A percentile compares a stretch with the other conserved stretches of the same genome.
Conservation (phyloP, 1,284 basidiomycete species). For the Afroboletus lepidellus region DNA sequence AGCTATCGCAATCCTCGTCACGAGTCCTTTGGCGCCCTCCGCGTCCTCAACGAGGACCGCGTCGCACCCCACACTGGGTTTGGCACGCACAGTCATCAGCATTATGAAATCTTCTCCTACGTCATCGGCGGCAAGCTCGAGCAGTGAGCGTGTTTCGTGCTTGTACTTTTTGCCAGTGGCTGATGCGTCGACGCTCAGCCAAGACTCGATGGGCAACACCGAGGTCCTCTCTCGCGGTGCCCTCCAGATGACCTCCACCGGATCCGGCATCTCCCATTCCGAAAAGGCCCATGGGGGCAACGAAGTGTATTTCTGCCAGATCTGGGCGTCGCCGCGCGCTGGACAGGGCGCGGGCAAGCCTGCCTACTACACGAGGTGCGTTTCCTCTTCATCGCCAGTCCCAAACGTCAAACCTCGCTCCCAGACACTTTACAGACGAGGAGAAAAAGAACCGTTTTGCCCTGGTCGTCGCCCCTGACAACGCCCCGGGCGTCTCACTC, state of each 20-base stretch:
- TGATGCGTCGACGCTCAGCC: slow-evolving; percentile 38
- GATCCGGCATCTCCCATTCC: slow-evolving; percentile 85
- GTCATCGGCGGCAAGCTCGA: slow-evolving; percentile 75
- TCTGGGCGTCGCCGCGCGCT: slow-evolving; percentile 74
- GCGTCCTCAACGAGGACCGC: slow-evolving; percentile 89
- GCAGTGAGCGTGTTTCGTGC: slow-evolving; percentile 50
- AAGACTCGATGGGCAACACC: slow-evolving; percentile 87
- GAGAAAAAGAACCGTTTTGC: slow-evolving; percentile 74
- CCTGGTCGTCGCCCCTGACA: slow-evolving; percentile 70
- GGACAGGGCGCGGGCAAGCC: slow-evolving; percentile 54
- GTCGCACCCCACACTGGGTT: slow-evolving; percentile 80
- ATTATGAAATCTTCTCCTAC: slow-evolving; percentile 93
- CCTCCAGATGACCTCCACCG: slow-evolving; percentile 88
- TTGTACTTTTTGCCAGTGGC: neutral
- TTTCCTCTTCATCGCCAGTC: neutral
- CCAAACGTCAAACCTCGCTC: neutral
- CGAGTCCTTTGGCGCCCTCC: slow-evolving; percentile 59
- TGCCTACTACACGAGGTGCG: slow-evolving; percentile 75
- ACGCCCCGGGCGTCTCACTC: slow-evolving; percentile 50
- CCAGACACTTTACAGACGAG: slow-evolving; percentile 75
- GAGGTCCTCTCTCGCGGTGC: slow-evolving; percentile 88
- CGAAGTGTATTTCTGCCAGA: slow-evolving; percentile 82
- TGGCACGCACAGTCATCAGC: slow-evolving; percentile 80
- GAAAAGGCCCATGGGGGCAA: slow-evolving; percentile 62
- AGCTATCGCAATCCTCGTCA: slow-evolving; percentile 66